phyloP scores from a whole-genome alignment of 192 early-diverging fungal species.

The Thoreauomyces humboldtii region DNA sequence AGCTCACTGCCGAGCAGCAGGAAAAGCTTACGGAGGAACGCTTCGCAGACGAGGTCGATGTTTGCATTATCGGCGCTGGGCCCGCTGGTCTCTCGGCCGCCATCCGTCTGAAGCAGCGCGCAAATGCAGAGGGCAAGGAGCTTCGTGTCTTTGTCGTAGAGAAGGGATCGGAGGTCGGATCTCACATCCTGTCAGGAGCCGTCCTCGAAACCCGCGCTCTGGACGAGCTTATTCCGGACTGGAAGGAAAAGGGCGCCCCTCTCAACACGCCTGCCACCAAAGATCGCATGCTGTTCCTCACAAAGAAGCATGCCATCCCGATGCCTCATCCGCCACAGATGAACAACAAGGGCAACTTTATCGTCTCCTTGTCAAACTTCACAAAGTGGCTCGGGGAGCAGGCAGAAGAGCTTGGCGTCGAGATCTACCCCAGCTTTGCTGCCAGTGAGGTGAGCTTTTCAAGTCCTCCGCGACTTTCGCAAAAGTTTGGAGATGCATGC shows the following conservation, averaged over 20 bases:
- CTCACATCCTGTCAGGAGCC: slow-evolving; percentile 93
- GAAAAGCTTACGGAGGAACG: slow-evolving; percentile 46
- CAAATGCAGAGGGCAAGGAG: slow-evolving; percentile 76
- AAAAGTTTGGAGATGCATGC: no score
- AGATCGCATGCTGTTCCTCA: slow-evolving; percentile 86
- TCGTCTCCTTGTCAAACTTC: slow-evolving; percentile 91
- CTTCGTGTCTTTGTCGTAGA: slow-evolving; percentile 88
- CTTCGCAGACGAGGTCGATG: slow-evolving; percentile 83
- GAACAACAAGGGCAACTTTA: slow-evolving; percentile 97
- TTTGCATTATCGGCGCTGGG: slow-evolving; percentile 93
- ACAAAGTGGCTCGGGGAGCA: slow-evolving; percentile 95
- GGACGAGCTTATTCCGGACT: slow-evolving; percentile 95
- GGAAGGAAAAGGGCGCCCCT: slow-evolving; percentile 94
- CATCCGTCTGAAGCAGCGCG: slow-evolving; percentile 90
- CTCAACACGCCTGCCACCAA: slow-evolving; percentile 78
- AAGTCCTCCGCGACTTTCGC: no score
- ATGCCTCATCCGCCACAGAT: slow-evolving; percentile 89
- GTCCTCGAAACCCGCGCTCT: slow-evolving; percentile 90
- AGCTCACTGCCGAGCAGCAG: slow-evolving; percentile 24
- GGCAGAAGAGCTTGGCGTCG: slow-evolving; percentile 93
- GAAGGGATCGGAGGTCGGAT: slow-evolving; percentile 91
- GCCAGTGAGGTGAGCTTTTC: slow-evolving; percentile 73
- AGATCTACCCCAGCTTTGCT: slow-evolving; percentile 90
- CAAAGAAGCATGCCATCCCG: slow-evolving; percentile 72
- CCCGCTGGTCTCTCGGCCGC: slow-evolving; percentile 94